A percentile compares a stretch with the other conserved stretches of the same genome.
phyloP scores from a whole-genome alignment of 2,329 filamentous ascomycete species.

The Botrytis fragariae region DNA sequence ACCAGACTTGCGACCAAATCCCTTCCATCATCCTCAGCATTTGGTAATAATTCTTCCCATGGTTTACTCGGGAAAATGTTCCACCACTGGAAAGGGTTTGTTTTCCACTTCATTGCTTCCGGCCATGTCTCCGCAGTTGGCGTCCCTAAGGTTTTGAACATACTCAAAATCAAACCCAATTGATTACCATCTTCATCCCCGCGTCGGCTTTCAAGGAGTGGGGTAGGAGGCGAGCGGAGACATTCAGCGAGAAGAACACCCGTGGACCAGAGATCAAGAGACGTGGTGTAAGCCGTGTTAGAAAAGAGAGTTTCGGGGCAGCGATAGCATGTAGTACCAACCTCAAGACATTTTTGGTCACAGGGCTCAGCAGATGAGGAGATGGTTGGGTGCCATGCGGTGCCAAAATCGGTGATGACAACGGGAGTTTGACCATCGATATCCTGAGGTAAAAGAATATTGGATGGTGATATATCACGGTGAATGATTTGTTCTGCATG shows the following conservation, averaged over 20 bases:
- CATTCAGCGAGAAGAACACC: conserved; percentile 83
- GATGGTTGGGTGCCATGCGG: conserved; percentile 70
- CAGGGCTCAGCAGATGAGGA: conserved; percentile 57
- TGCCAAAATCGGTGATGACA: conserved; percentile 87
- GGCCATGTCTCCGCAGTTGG: conserved; percentile 82
- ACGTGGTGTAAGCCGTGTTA: conserved; percentile 65
- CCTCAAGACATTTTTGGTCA: conserved; percentile 78
- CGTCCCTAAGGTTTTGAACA: conserved; percentile 88
- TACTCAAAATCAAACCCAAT: conserved; percentile 83
- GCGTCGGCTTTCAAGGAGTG: conserved; percentile 77
- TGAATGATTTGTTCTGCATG: conserved; percentile 80
- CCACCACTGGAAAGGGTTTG: conserved; percentile 90
- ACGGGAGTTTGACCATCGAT: conserved; percentile 64
- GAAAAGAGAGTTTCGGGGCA: conserved; percentile 90
- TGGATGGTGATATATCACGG: conserved; percentile 90
- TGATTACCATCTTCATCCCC: conserved; percentile 82
- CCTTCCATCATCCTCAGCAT: conserved; percentile 55
- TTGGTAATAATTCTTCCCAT: conserved; percentile 70
- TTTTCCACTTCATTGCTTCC: conserved; percentile 63
- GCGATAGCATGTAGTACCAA: conserved; percentile 89
- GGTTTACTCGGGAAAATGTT: conserved; percentile 63
- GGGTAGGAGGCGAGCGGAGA: conserved; percentile 51
- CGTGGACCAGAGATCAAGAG: conserved; percentile 85
- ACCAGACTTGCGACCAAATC: conserved; percentile 68
- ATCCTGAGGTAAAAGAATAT: conserved; percentile 64